These are phyloP conservation scores for Mrakia frigida DNA, from an alignment of 768 basidiomycete species.

Conservation along the genomic window DNA sequence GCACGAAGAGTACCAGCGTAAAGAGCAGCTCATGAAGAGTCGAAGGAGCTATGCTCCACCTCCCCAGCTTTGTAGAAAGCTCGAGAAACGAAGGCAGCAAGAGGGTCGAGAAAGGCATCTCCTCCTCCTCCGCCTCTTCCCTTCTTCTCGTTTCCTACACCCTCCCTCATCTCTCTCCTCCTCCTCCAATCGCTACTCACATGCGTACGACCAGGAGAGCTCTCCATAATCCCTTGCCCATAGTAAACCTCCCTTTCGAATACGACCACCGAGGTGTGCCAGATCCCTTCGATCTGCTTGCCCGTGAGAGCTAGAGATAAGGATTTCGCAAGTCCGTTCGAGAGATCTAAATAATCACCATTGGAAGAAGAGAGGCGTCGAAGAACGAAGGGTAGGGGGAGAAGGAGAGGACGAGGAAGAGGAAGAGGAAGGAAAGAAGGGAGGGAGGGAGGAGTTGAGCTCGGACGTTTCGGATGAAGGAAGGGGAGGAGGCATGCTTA, in stretches of 20 bases:
- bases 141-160: no score
- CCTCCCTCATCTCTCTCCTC: no score
- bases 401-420: no score
- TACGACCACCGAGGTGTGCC: constrained; percentile 91
- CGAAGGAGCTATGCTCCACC: no score
- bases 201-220: constrained; percentile 73
- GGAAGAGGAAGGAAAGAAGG: background rate
- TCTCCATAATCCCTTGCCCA: constrained; percentile 73
- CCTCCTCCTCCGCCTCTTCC: no score
- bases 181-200: constrained; percentile 49
- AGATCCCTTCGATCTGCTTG: constrained; percentile 86
- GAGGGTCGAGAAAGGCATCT: no score
- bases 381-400: background rate
- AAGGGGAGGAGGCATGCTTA: background rate
- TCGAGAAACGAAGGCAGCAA: no score
- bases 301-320: constrained; percentile 78
- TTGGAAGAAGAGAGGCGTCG: background rate
- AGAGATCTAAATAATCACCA: background rate
- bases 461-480: background rate
- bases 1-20: background rate
- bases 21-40: background rate
- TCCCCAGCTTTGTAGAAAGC: no score
- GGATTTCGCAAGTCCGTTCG: constrained; percentile 43
- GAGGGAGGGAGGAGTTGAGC: background rate
- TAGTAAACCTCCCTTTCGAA: constrained; percentile 84